Percentiles rank a stretch among this genome's conserved stretches.
Evolutionary conservation across 805 yeast genomes (phyloP).

Genomic region (Ogataea saltuana): DNA sequence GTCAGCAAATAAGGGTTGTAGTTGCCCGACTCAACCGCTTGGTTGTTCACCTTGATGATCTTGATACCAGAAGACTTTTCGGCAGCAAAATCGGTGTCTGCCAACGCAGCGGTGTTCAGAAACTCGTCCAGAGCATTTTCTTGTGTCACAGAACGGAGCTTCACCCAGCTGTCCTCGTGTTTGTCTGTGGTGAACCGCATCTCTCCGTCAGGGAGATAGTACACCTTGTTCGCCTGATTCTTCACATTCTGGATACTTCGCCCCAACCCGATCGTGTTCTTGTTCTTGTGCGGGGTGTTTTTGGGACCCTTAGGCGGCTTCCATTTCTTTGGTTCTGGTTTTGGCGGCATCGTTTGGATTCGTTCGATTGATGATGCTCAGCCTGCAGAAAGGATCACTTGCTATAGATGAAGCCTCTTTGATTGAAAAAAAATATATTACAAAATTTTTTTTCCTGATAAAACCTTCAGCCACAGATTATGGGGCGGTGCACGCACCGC

Average conservation of each 20-base stretch:
- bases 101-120: conserved; percentile 90
- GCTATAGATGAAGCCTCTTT: conserved; percentile 1
- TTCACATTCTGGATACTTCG: conserved; percentile 77
- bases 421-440: background rate
- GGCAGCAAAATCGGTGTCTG: conserved; percentile 95
- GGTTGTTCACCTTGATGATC: conserved; percentile 72
- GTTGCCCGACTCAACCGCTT: conserved; percentile 62
- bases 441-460: background rate
- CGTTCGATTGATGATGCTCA: background rate
- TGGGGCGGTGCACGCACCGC: background rate
- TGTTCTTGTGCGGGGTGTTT: conserved; percentile 80
- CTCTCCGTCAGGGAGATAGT: conserved; percentile 80
- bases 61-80: conserved; percentile 81
- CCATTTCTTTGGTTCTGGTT: conserved; percentile 67
- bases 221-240: conserved; percentile 65
- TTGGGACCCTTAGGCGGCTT: conserved; percentile 92
- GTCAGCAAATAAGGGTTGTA: conserved; percentile 61
- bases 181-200: conserved; percentile 85
- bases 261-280: conserved; percentile 83
- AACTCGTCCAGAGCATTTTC: conserved; percentile 94
- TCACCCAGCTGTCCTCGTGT: conserved; percentile 86
- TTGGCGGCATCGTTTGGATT: conserved; percentile 37
- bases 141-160: conserved; percentile 90
- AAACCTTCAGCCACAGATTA: background rate
- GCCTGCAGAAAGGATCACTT: background rate